Base-by-base conservation (phyloP, 345 rosid genomes). In the Citropsis articulata region DNA sequence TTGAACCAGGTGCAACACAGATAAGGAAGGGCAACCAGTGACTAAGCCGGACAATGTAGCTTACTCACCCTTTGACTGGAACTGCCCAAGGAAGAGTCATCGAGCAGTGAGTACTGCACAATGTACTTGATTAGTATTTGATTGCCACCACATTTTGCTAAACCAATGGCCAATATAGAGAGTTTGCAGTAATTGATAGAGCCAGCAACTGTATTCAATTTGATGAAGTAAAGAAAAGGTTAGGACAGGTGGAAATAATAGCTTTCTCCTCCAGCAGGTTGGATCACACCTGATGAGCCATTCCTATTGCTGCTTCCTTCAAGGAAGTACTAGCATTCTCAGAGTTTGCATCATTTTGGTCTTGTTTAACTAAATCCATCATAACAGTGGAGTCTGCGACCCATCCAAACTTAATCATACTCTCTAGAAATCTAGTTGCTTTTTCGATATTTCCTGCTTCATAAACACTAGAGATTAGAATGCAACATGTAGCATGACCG, bases 371-470 rank as follows among this genome's bases (percentile, higher is more conserved):
- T 4, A 87, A 27, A 75, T 82, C 86, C 70, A 56, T 77, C 72
- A 88, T 40, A 79, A 27, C 80, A 61, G 81, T 83, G 57, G 91
- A 82, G 25, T 84, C 83, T 65, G 89, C 87, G 66, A 91, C 81
- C 83, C 92, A 90, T 73, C 85, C 78, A 65, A 84, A 86, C 75
- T 77, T 81, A 60, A 85, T 80, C 86, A 92, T 81, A 56, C 80
- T 81, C 83, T 91, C 89, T 73, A 84, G 75, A 82, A 90, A 83
- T 67, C 74, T 83, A 72, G 71, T 87, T 69, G 94, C 97, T 75
- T 84, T 81, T 24, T 87, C 91, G 36, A 53, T 74, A 72, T 42
- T 82, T 69, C 90, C 87, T 28, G 78, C 81, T 85, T 84, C 84
- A 60, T 81, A 79, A 83, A 90, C 85, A 84, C 86, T 72, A 69